Evolutionary conservation across 441 rosid species (phyloP).

Genomic region (Theobroma grandiflorum): DNA sequence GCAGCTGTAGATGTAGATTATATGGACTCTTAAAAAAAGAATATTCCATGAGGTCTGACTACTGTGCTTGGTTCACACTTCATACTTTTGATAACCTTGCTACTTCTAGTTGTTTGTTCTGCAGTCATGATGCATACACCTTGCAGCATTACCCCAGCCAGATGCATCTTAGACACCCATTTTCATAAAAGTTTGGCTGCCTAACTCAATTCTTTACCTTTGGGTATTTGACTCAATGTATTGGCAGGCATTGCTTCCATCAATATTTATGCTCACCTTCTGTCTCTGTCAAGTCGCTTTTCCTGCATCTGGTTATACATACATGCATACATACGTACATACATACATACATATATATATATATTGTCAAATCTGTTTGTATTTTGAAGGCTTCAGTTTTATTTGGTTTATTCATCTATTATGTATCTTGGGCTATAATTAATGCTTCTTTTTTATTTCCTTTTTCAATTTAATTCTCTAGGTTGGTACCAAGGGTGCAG

Average conservation of each 20-base stretch:
- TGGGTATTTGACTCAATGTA: not conserved
- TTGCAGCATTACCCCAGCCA: not conserved
- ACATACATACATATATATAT: no score
- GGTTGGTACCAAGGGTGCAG: conserved; percentile 91
- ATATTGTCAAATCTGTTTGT: conserved; percentile 8
- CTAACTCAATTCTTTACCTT: not conserved
- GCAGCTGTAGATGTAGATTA: not conserved
- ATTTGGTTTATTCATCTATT: not conserved
- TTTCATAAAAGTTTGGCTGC: not conserved
- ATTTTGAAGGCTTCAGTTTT: not conserved
- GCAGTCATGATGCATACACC: not conserved
- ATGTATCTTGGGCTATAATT: conserved; percentile 20
- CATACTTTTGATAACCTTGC: not conserved
- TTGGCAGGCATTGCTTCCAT: not conserved
- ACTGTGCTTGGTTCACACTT: not conserved
- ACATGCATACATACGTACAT: no score
- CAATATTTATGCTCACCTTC: not conserved
- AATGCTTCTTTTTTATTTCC: not conserved
- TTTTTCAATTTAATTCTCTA: conserved; percentile 36
- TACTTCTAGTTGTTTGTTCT: not conserved
- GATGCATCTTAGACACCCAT: not conserved
- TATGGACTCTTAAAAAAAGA: not conserved
- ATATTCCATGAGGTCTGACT: not conserved
- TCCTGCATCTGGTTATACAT: not conserved
- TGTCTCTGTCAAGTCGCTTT: not conserved